Evolutionary conservation across 202 grass and related monocot genomes (phyloP), one percentile per base, ranked within the genome.

Genomic region (Hordeum pubiflorum): DNA sequence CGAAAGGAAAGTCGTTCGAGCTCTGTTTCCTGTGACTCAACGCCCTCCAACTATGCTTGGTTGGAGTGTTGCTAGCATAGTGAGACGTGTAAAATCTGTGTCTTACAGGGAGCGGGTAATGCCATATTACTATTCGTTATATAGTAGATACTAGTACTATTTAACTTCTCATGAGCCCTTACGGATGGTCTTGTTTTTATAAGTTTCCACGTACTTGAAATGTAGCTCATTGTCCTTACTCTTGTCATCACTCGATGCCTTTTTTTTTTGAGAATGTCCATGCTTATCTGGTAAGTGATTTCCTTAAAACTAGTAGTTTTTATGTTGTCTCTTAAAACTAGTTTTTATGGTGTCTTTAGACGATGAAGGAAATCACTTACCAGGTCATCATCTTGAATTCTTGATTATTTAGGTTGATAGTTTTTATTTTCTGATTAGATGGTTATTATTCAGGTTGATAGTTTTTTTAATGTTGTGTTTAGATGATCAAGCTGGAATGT

Each of bases 31-130:
- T 38, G 12, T 70, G 80, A 87, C 79, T n/a, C n/a, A 18, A n/a
- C 24, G 18, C 27, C 22, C 59, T 13, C 23, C 9, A 34, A 10
- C 32, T 4, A 3, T 82, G n/a, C 12, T 37, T 64, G 68, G 69
- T 37, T 88, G 86, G 81, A 84, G 67, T 76, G 66, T 84, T 38
- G 76, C 23, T 14, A 69, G 59, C 34, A 75, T 88, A n/a, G 38
- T 88, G 29, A 75, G 64, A 74, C 26, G 76, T 76, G 74, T 84
- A 26, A 70, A 79, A 20, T 88, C 67, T 74, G 46, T 71, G 59
- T 33, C 41, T 72, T 88, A 74, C 48, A 63, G 60, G 44, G 63
- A 75, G 4, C 24, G 63, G 86, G 86, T 88, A 74, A 74, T 22
- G 56, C 6, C 52, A 26, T 26, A 26, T 26, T 26, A 26, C 24